Conservation (phyloP, 2,329 filamentous ascomycete genomes). For the Diatrype stigma region DNA sequence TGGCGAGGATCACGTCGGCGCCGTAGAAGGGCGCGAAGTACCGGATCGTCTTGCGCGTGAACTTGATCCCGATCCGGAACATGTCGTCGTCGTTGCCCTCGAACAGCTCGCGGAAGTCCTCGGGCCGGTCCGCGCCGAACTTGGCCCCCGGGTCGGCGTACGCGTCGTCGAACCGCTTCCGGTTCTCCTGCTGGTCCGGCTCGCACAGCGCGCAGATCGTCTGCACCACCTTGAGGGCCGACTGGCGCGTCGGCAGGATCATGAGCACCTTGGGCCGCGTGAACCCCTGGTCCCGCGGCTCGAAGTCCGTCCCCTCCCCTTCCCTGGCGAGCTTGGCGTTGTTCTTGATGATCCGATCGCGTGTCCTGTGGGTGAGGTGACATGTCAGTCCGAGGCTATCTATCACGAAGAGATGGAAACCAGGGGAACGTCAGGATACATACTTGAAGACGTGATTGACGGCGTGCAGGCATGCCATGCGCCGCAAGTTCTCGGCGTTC, state of each 20-base stretch:
- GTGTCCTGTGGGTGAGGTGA: conserved; percentile 54
- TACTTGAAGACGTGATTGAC: conserved; percentile 90
- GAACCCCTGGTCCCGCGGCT: conserved; percentile 90
- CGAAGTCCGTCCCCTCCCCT: conserved; percentile 59
- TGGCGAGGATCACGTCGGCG: conserved; percentile 90
- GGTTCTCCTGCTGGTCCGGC: conserved; percentile 91
- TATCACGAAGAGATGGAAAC: no score
- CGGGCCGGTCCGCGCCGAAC: conserved; percentile 70
- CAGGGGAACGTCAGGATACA: no score
- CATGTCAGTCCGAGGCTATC: no score
- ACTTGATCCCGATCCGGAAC: conserved; percentile 93
- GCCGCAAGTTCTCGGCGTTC: conserved; percentile 66
- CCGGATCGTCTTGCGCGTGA: conserved; percentile 93
- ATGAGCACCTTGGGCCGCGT: conserved; percentile 91
- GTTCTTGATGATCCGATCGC: conserved; percentile 89
- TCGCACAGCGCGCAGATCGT: conserved; percentile 71
- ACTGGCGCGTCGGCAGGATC: conserved; percentile 81
- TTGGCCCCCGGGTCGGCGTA: conserved; percentile 68
- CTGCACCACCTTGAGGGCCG: conserved; percentile 74
- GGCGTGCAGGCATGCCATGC: conserved; percentile 74
- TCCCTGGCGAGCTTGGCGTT: conserved; percentile 73
- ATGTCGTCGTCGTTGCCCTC: conserved; percentile 95
- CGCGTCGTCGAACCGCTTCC: conserved; percentile 82
- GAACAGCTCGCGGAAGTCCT: conserved; percentile 86
- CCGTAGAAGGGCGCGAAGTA: conserved; percentile 95